Percentiles rank a stretch among this genome's conserved stretches.
Conservation (phyloP, 306 rosid species). For the Cucurbita maxima region DNA sequence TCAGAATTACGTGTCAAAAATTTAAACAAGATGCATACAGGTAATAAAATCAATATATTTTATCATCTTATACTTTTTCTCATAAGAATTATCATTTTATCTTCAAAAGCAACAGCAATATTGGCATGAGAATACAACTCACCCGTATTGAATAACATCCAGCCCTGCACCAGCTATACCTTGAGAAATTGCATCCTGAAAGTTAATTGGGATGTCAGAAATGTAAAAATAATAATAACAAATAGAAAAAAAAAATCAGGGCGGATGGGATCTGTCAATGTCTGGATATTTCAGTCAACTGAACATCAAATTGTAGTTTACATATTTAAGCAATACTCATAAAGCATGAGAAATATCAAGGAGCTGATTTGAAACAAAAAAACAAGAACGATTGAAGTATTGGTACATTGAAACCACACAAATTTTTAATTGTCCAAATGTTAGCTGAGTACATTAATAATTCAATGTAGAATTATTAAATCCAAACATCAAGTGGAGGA, state of each 20-base stretch:
- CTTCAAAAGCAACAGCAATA: not conserved
- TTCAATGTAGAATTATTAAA: not conserved
- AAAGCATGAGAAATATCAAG: not conserved
- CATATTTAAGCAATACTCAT: not conserved
- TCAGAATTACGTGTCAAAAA: not conserved
- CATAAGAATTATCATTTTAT: not conserved
- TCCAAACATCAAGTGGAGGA: not conserved
- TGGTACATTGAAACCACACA: not conserved
- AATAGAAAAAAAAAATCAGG: not conserved
- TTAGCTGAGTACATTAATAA: not conserved
- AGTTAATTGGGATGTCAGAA: constrained; percentile 4
- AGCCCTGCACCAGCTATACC: constrained; percentile 68
- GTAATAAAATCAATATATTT: not conserved
- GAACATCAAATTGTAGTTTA: not conserved
- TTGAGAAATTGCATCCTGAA: constrained; percentile 74
- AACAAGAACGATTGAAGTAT: not conserved
- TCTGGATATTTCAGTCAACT: not conserved
- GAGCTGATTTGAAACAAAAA: not conserved
- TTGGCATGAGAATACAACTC: constrained; percentile 16
- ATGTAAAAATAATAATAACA: not conserved
- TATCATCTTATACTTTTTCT: not conserved
- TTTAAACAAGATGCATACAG: not conserved
- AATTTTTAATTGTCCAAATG: not conserved
- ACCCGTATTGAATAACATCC: constrained; percentile 92
- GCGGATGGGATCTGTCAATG: not conserved